phyloP scores from a whole-genome alignment of 2,329 filamentous ascomycete species.

The Claviceps arundinis region DNA sequence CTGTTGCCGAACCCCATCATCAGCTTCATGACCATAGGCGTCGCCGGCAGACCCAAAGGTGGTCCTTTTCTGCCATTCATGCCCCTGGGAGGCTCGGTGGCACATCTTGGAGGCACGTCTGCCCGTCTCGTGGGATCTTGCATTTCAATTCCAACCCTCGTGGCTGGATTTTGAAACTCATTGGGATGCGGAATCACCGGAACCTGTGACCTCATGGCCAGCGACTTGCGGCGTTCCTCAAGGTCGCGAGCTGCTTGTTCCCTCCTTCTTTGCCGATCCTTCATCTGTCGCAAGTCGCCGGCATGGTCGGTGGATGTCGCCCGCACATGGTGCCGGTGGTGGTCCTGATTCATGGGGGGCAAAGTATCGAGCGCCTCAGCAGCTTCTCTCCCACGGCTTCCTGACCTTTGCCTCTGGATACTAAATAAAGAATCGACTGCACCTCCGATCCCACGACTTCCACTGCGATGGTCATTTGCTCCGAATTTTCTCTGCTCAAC shows the following conservation, averaged over 20 bases:
- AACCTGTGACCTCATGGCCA: constrained; percentile 66
- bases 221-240: constrained; percentile 73
- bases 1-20: constrained; percentile 48
- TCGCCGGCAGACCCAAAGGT: constrained; percentile 72
- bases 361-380: constrained; percentile 18
- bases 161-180: constrained; percentile 25
- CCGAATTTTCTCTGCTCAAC: constrained; percentile 43
- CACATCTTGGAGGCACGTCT: constrained; percentile 44
- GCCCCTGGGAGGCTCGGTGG: constrained; percentile 46
- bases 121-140: constrained; percentile 27
- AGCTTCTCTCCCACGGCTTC: constrained; percentile 23
- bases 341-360: constrained; percentile 14
- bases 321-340: constrained; percentile 13
- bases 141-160: constrained; percentile 25
- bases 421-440: constrained; percentile 20
- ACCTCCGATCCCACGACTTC: constrained; percentile 22
- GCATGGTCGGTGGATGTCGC: constrained; percentile 32
- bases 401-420: constrained; percentile 23
- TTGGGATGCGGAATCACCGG: constrained; percentile 68
- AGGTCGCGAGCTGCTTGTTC: constrained; percentile 72
- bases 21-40: constrained; percentile 80
- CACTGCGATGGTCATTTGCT: constrained; percentile 39
- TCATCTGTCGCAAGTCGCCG: constrained; percentile 42
- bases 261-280: constrained; percentile 51
- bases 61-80: constrained; percentile 36